These are phyloP conservation scores for Cordyceps farinosa DNA, from an alignment of 2,329 filamentous ascomycete genomes.

Conservation along the genomic window DNA sequence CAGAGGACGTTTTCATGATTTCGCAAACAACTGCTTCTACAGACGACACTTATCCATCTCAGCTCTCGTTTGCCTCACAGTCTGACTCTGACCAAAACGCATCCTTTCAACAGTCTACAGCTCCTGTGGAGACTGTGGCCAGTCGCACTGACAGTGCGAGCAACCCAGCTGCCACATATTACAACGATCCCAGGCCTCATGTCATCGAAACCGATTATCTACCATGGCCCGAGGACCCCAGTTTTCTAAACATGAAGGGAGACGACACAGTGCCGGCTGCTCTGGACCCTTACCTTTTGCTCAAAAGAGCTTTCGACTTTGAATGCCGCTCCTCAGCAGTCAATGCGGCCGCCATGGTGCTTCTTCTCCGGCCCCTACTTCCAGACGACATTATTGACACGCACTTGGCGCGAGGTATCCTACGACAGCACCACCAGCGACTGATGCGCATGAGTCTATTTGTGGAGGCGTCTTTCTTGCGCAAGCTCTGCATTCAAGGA, in stretches of 20 bases:
- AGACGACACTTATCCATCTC: slow-evolving; percentile 33
- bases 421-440: slow-evolving; percentile 58
- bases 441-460: slow-evolving; percentile 59
- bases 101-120: slow-evolving; percentile 16
- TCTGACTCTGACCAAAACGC: slow-evolving; percentile 25
- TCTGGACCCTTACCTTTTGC: slow-evolving; percentile 53
- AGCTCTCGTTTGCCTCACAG: slow-evolving; percentile 30
- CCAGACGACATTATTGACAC: slow-evolving; percentile 52
- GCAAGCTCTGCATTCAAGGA: slow-evolving; percentile 57
- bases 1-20: slow-evolving; percentile 41
- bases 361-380: slow-evolving; percentile 56
- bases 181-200: slow-evolving; percentile 38
- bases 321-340: slow-evolving; percentile 55
- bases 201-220: slow-evolving; percentile 58
- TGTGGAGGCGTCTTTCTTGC: slow-evolving; percentile 56
- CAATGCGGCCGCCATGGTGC: slow-evolving; percentile 58
- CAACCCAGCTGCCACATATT: slow-evolving; percentile 28
- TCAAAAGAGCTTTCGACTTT: slow-evolving; percentile 53
- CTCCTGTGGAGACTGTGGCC: slow-evolving; percentile 19
- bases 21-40: slow-evolving; percentile 44
- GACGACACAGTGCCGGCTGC: slow-evolving; percentile 31
- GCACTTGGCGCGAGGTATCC: slow-evolving; percentile 52
- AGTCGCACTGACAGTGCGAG: slow-evolving; percentile 25
- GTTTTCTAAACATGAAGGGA: slow-evolving; percentile 43
- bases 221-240: slow-evolving; percentile 54